Evolutionary conservation across 495 filamentous ascomycete species (phyloP).

Genomic region (Penicillium steckii): DNA sequence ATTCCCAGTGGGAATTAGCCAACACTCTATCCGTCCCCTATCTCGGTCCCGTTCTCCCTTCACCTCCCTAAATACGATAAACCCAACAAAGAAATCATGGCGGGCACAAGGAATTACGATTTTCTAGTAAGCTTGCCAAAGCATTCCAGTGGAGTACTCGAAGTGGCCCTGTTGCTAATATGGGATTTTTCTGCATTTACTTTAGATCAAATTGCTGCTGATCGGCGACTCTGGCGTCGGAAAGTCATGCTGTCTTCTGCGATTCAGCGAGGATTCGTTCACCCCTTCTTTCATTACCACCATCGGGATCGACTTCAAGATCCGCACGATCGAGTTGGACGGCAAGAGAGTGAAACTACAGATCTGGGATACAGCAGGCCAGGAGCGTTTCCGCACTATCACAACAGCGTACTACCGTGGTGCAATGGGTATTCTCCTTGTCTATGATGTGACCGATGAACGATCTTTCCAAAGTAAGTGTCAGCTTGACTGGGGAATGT

Average conservation of each 20-base stretch:
- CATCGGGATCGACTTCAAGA: constrained; percentile 99
- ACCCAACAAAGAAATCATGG: constrained; percentile 66
- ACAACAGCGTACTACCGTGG: constrained; percentile 98
- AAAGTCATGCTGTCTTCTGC: constrained; percentile 96
- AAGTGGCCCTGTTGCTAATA: constrained; percentile 5
- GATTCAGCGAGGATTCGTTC: constrained; percentile 99
- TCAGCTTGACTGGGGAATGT: no score
- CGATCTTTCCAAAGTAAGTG: constrained; percentile 93
- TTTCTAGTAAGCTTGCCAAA: constrained; percentile 79
- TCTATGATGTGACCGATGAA: constrained; percentile 98
- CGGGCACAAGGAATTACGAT: constrained; percentile 96
- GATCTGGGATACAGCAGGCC: constrained; percentile 98
- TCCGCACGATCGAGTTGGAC: constrained; percentile 96
- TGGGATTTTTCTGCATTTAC: constrained; percentile 1
- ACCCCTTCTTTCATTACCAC: constrained; percentile 98
- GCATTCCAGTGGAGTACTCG: not conserved
- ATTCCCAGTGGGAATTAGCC: not conserved
- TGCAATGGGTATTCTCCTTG: constrained; percentile 96
- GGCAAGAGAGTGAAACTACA: constrained; percentile 98
- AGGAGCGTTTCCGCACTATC: constrained; percentile 97
- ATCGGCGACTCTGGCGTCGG: constrained; percentile 98
- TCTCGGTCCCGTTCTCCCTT: constrained; percentile 5
- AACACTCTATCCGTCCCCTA: constrained; percentile 16
- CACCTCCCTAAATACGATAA: constrained; percentile 3
- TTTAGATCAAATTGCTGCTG: constrained; percentile 98